Evolutionary conservation across 352 stramenopile genomes (phyloP).

Genomic region (Globisporangium radiosum): DNA sequence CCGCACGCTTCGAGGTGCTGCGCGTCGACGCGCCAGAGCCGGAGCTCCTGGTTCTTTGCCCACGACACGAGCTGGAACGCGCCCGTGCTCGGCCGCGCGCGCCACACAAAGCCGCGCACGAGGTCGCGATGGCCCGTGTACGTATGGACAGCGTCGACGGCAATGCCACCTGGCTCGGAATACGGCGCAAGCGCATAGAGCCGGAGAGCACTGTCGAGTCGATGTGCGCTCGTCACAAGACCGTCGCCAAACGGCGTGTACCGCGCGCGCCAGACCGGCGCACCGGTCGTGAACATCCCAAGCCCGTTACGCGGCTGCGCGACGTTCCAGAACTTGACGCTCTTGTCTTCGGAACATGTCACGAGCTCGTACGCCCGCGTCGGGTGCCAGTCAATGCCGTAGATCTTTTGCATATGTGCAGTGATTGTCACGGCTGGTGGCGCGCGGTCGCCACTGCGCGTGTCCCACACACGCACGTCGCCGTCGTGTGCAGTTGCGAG

Average conservation of each 20-base stretch:
- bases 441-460: slow-evolving; percentile 41
- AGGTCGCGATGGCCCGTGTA: slow-evolving; percentile 58
- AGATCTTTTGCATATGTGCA: slow-evolving; percentile 82
- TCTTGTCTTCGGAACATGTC: slow-evolving; percentile 84
- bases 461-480: slow-evolving; percentile 76
- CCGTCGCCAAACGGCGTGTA: slow-evolving; percentile 83
- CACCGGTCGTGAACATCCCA: slow-evolving; percentile 49
- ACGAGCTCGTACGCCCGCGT: slow-evolving; percentile 68
- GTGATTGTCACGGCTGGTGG: slow-evolving; percentile 59
- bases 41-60: slow-evolving; percentile 75
- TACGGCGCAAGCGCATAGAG: slow-evolving; percentile 56
- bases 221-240: slow-evolving; percentile 68
- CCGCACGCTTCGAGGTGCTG: slow-evolving; percentile 58
- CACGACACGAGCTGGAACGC: slow-evolving; percentile 73
- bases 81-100: slow-evolving; percentile 27
- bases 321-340: slow-evolving; percentile 80
- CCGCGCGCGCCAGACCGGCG: slow-evolving; percentile 57
- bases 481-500: slow-evolving; percentile 78
- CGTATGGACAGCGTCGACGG: slow-evolving; percentile 45
- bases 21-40: slow-evolving; percentile 62
- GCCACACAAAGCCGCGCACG: slow-evolving; percentile 64
- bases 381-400: slow-evolving; percentile 77
- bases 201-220: slow-evolving; percentile 50
- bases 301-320: slow-evolving; percentile 54
- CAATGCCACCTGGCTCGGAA: slow-evolving; percentile 9